Base-by-base conservation (phyloP, 805 yeast species). In the Candida dendrica region DNA sequence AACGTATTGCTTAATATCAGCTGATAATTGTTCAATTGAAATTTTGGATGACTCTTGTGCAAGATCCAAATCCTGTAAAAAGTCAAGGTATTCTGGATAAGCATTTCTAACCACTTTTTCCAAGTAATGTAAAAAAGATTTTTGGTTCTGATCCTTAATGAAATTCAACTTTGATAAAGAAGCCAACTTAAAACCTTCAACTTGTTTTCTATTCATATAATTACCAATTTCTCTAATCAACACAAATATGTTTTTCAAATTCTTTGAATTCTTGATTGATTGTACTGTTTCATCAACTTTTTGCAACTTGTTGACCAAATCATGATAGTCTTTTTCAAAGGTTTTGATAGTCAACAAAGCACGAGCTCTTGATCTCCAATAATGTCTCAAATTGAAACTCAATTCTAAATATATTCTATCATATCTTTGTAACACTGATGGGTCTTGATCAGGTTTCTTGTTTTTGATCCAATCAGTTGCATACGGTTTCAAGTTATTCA, bases 161-260 rank as follows among this genome's bases (percentile, higher is more conserved):
- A 95, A 89, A 27, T 84, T 86, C 44, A 93, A 71, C 51, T 98
- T 69, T 55, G 89, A 96, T 41, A 93, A 70, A n/a, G 96, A 86
- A 36, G 86, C 82, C 45, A 93, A 68, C 54, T 84, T 84, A 71
- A 95, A 95, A 3, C 99, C 99, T 49, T 77, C 74, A 1, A 97
- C 98, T 59, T 89, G 95, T 53, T 89, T 90, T 2, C 89, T 96
- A 59, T 95, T 93, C 98, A 93, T 93, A 60, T 81, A 91, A 60
- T 93, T 93, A 45, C 98, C 99, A 39, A 93, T 93, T 4, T 90
- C 81, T 48, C 90, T 68, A 47, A 93, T 91, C 37, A 93, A 78
- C 43, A 86, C 89, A 55, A 95, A 74, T 14, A 93, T 79, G 42
- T 77, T 74, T 47, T 79, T 75, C 55, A 95, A 70, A 40, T 79